Conservation (phyloP, 768 basidiomycete genomes). For the Postia placenta region DNA sequence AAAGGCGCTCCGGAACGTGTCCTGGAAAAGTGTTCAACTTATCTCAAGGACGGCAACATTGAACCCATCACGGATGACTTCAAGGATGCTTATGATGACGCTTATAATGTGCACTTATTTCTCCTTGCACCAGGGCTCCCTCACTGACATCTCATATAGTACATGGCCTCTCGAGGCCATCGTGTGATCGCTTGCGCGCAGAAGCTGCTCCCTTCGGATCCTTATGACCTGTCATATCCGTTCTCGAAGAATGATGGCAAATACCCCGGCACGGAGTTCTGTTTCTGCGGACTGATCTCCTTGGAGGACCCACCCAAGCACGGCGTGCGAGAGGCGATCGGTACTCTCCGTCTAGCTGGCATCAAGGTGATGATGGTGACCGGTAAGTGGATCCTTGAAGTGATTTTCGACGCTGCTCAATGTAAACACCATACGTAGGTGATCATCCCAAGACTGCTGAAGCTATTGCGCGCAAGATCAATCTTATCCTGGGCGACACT, state of each 20-base stretch:
- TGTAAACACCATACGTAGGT: constrained; percentile 25
- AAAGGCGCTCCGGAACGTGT: constrained; percentile 71
- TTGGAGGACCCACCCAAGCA: constrained; percentile 69
- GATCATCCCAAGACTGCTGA: constrained; percentile 73
- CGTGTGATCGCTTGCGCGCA: constrained; percentile 73
- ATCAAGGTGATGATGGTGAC: constrained; percentile 79
- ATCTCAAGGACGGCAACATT: constrained; percentile 44
- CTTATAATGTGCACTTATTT: constrained; percentile 45
- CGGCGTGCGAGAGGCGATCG: constrained; percentile 67
- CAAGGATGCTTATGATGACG: constrained; percentile 45
- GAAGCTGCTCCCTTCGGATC: constrained; percentile 41
- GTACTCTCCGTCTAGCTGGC: constrained; percentile 61
- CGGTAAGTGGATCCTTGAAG: constrained; percentile 27
- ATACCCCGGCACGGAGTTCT: constrained; percentile 52
- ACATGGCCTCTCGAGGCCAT: constrained; percentile 74
- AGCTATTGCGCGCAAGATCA: constrained; percentile 69
- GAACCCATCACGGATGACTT: constrained; percentile 53
- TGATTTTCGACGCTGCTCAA: neutral
- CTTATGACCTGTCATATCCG: constrained; percentile 38
- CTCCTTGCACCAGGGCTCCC: neutral
- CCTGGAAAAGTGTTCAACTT: constrained; percentile 55
- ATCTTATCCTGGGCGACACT: constrained; percentile 61
- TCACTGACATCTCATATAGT: constrained; percentile 30
- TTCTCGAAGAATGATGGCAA: constrained; percentile 52
- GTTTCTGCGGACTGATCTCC: constrained; percentile 60